These are phyloP conservation scores for Cicer bijugum DNA, from an alignment of 306 rosid genomes.

Conservation along the genomic window DNA sequence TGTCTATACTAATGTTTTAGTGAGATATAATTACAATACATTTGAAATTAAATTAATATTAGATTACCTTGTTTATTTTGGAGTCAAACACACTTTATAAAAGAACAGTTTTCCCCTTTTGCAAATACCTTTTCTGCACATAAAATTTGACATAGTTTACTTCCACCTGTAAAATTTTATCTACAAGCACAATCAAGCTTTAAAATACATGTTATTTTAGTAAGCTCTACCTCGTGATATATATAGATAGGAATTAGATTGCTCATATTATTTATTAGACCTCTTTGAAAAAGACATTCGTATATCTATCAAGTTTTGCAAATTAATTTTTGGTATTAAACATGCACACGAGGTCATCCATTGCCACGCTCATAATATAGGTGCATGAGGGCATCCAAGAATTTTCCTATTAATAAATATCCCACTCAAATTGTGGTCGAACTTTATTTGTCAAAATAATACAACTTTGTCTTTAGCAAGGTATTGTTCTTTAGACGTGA, in stretches of 20 bases:
- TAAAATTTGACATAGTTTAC: constrained; percentile 42
- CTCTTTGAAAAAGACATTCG: not conserved
- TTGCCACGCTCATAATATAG: not conserved
- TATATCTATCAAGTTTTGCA: not conserved
- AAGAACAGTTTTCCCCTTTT: not conserved
- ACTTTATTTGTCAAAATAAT: too few species aligned
- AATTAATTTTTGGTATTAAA: not conserved
- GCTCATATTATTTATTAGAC: not conserved
- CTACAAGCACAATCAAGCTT: constrained; percentile 4
- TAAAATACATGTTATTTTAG: constrained; percentile 19
- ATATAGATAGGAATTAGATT: not conserved
- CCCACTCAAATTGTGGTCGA: too few species aligned
- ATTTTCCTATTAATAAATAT: not conserved
- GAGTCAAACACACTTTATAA: constrained; percentile 27
- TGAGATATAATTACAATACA: constrained; percentile 8
- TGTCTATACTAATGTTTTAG: constrained; percentile 13
- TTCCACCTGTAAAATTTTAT: constrained; percentile 39
- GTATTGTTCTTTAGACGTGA: not conserved
- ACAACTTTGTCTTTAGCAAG: not conserved
- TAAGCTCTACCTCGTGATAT: constrained; percentile 1
- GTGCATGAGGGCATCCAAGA: not conserved
- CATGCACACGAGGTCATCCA: not conserved
- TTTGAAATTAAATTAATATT: not conserved
- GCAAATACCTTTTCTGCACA: constrained; percentile 17
- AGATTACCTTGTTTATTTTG: constrained; percentile 22